These are phyloP conservation scores for Capronia coronata DNA, from an alignment of 2,329 filamentous ascomycete genomes.

Conservation along the genomic window DNA sequence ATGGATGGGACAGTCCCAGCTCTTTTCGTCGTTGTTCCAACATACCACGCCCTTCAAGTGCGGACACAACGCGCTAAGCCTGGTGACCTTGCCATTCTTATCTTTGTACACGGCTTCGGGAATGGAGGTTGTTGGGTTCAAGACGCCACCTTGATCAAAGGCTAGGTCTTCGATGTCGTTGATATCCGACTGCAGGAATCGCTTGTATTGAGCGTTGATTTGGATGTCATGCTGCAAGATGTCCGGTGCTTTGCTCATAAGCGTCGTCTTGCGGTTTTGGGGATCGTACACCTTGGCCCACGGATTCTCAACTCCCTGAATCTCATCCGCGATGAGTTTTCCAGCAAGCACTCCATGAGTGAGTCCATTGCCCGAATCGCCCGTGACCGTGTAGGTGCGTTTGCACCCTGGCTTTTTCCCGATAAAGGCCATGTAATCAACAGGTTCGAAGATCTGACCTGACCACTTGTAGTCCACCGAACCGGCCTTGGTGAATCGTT, in stretches of 20 bases:
- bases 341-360: constrained; percentile 52
- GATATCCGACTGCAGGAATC: constrained; percentile 49
- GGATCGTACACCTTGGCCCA: not conserved
- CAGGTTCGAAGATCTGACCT: constrained; percentile 52
- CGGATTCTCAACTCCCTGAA: constrained; percentile 40
- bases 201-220: constrained; percentile 53
- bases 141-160: constrained; percentile 46
- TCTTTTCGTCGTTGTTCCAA: constrained; percentile 51
- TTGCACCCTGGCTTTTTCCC: constrained; percentile 50
- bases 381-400: constrained; percentile 50
- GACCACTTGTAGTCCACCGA: constrained; percentile 52
- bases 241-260: constrained; percentile 41
- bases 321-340: constrained; percentile 49
- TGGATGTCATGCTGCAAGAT: constrained; percentile 50
- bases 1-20: constrained; percentile 50
- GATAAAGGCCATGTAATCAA: constrained; percentile 52
- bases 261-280: constrained; percentile 32
- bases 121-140: constrained; percentile 42
- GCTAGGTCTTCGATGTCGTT: constrained; percentile 51
- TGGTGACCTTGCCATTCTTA: constrained; percentile 45
- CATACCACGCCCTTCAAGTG: constrained; percentile 52
- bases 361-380: constrained; percentile 53
- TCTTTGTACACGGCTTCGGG: constrained; percentile 54
- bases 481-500: constrained; percentile 47
- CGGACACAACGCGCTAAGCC: constrained; percentile 51